Evolutionary conservation across 495 filamentous ascomycete species (phyloP), one percentile per base, ranked within the genome.

Genomic region (Xylaria intraflava): DNA sequence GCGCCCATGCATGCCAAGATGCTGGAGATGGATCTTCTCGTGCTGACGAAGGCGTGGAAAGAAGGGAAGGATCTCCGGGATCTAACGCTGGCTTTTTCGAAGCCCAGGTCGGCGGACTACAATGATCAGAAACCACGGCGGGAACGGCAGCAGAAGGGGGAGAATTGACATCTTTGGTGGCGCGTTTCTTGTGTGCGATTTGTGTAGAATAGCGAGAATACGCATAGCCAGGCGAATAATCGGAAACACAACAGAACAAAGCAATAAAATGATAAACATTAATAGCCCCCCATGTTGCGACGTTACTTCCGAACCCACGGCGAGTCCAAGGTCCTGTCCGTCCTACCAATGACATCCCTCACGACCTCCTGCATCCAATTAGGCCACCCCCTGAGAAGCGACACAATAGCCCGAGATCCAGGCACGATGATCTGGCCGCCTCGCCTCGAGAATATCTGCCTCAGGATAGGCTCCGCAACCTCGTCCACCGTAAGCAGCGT

Each of bases 381-480:
- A 5, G 47, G 47, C 47, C 47, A 50, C 16, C 47, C 47, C 27
- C 47, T 39, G 5, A 50, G 3, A 16, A 8, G 17, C 3, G 47
- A 27, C 19, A 50, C 38, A 12, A 50, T n/a, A 22, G 20, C 30
- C 16, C 24, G 23, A 39, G 23, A 29, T 24, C n/a, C 20, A 6
- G 44, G 44, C 27, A 46, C 41, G 47, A 72, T 30, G 6, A 80
- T 58, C 65, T 78, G 69, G 2, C 67, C 72, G 53, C 77, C 75
- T 63, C 66, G 49, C 1, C 71, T 75, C 41, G 41, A 69, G 20
- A 76, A 55, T 20, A 82, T 73, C 62, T 73, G 68, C 45, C 69
- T 57, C 6, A 77, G 72, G 26, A 81, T 56, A 22, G 49, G 65
- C 68, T 76, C 75, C 0, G 75, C 79, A 23, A 82, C 72, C 16